phyloP scores from a whole-genome alignment of 495 filamentous ascomycete species.

The Hypoxylon trugodes region DNA sequence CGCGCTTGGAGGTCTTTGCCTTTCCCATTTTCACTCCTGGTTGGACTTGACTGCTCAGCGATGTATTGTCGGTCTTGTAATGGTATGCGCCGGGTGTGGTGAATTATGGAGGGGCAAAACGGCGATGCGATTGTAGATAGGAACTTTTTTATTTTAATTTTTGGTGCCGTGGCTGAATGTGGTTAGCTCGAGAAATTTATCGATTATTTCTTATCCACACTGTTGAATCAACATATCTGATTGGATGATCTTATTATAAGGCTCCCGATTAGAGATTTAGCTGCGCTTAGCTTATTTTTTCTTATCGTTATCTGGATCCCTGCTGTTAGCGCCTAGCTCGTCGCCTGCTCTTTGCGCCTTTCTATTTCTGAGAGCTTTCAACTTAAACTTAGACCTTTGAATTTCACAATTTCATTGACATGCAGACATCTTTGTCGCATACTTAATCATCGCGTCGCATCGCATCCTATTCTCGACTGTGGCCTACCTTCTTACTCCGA shows the following conservation, averaged over 20 bases:
- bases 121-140: slow-evolving; percentile 30
- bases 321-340: slow-evolving; percentile 1
- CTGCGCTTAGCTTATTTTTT: too few species aligned
- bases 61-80: neutral
- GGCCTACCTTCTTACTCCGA: neutral
- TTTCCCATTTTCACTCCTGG: slow-evolving; percentile 61
- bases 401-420: slow-evolving; percentile 7
- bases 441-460: neutral
- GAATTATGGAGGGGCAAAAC: slow-evolving; percentile 14
- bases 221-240: too few species aligned
- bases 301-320: slow-evolving; percentile 34
- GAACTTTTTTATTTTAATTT: slow-evolving; percentile 34
- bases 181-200: too few species aligned
- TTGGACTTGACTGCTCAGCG: neutral
- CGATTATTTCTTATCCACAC: too few species aligned
- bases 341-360: neutral
- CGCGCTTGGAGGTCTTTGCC: slow-evolving; percentile 68
- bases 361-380: too few species aligned
- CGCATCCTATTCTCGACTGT: neutral
- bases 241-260: too few species aligned
- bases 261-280: too few species aligned
- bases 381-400: slow-evolving; percentile 6
- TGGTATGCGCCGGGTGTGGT: slow-evolving; percentile 4
- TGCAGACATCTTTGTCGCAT: neutral
- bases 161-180: slow-evolving; percentile 33